These are phyloP conservation scores for Saksenaea oblongispora DNA, from an alignment of 371 early-diverging fungal genomes.

Conservation along the genomic window DNA sequence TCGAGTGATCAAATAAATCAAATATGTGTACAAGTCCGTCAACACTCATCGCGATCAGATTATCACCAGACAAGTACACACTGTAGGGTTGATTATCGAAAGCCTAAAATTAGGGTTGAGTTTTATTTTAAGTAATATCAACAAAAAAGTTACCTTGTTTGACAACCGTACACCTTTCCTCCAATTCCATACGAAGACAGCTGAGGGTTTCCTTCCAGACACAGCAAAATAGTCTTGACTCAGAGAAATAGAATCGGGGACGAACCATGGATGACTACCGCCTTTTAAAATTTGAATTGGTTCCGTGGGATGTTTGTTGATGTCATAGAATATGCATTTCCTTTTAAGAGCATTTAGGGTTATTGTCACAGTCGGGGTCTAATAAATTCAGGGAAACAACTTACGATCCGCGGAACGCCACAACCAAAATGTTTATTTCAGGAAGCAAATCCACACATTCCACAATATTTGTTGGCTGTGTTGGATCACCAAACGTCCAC, in stretches of 20 bases:
- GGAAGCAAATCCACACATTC: slow-evolving; percentile 50
- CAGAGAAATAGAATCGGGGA: slow-evolving; percentile 45
- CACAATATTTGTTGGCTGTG: slow-evolving; percentile 23
- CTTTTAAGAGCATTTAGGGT: slow-evolving; percentile 16
- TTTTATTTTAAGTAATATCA: slow-evolving; percentile 4
- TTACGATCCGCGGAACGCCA: slow-evolving; percentile 54
- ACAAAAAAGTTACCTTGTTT: slow-evolving; percentile 30
- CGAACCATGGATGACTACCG: slow-evolving; percentile 43
- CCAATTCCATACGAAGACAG: slow-evolving; percentile 56
- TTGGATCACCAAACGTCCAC: slow-evolving; percentile 40
- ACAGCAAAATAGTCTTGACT: slow-evolving; percentile 47
- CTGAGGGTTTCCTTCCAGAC: slow-evolving; percentile 47
- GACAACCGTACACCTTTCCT: slow-evolving; percentile 44
- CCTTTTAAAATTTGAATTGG: slow-evolving; percentile 51
- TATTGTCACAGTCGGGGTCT: not conserved
- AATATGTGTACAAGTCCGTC: slow-evolving; percentile 39
- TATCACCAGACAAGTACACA: slow-evolving; percentile 38
- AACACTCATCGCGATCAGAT: slow-evolving; percentile 38
- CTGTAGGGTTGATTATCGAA: slow-evolving; percentile 50
- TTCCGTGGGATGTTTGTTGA: slow-evolving; percentile 30
- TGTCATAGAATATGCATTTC: slow-evolving; percentile 50
- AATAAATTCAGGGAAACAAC: slow-evolving; percentile 4
- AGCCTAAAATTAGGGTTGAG: slow-evolving; percentile 22
- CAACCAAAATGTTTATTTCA: slow-evolving; percentile 43
- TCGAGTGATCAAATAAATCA: slow-evolving; percentile 29